Evolutionary conservation across 495 filamentous ascomycete species (phyloP).

Genomic region (Aspergillus hancockii): DNA sequence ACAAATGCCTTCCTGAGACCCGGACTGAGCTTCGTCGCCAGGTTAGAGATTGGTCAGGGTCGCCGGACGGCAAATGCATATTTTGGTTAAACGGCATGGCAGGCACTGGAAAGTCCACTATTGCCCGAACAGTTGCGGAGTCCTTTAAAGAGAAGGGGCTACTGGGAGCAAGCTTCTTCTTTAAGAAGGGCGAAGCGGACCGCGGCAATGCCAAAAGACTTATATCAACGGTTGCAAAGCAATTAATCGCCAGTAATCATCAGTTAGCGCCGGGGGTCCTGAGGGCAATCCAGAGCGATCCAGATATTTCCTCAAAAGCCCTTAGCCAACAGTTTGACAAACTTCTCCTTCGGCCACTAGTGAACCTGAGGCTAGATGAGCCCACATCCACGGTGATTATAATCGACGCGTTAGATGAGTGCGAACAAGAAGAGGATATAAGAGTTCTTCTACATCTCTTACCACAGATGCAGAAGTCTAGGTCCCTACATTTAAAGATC

Average conservation of each 20-base stretch:
- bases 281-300: not conserved
- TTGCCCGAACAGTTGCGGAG: not conserved
- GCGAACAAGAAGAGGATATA: slow-evolving; percentile 46
- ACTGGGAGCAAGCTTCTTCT: not conserved
- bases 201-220: not conserved
- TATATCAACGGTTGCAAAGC: not conserved
- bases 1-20: not conserved
- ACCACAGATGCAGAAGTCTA: slow-evolving; percentile 15
- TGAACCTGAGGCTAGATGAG: not conserved
- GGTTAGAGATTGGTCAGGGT: not conserved
- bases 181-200: not conserved
- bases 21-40: not conserved
- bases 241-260: not conserved
- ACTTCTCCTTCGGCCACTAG: slow-evolving; percentile 3
- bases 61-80: too few relatives aligned
- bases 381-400: slow-evolving; percentile 18
- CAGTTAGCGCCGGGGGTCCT: not conserved
- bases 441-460: slow-evolving; percentile 41
- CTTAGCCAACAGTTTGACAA: not conserved
- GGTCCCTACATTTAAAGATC: slow-evolving; percentile 17
- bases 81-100: not conserved
- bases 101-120: not conserved
- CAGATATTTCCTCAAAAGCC: not conserved
- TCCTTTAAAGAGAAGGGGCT: not conserved
- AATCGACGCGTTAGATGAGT: slow-evolving; percentile 56